phyloP scores from a whole-genome alignment of 1,139 yeast genomes.

The Sporopachydermia cereana region DNA sequence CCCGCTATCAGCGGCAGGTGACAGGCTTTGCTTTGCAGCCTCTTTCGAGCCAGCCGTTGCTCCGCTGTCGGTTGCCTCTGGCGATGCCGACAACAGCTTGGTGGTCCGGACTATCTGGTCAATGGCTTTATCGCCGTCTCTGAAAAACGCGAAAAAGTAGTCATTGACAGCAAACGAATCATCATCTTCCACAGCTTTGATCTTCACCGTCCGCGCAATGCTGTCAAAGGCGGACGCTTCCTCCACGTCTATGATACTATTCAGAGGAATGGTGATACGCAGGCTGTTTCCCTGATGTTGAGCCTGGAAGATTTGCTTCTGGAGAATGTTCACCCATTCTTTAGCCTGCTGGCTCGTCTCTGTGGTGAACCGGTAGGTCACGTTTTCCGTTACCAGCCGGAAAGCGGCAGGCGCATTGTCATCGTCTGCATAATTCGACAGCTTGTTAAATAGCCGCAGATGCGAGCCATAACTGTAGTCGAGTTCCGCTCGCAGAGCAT shows the following conservation, averaged over 20 bases:
- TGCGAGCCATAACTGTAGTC: conserved; percentile 22
- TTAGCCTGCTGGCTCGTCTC: conserved; percentile 66
- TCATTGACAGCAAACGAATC: conserved; percentile 50
- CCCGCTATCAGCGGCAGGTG: no score
- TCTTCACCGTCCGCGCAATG: conserved; percentile 34
- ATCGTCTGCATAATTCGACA: conserved; percentile 16
- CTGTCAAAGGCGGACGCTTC: conserved; percentile 37
- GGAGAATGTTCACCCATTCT: conserved; percentile 67
- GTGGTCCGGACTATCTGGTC: conserved; percentile 8
- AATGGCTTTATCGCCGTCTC: conserved; percentile 13
- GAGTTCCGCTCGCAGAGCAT: conserved; percentile 48
- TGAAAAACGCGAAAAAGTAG: conserved; percentile 57
- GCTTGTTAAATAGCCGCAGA: conserved; percentile 18
- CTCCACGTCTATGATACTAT: conserved; percentile 52
- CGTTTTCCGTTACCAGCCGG: conserved; percentile 42
- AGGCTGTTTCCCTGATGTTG: conserved; percentile 65
- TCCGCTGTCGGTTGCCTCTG: no score
- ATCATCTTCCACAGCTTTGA: conserved; percentile 39
- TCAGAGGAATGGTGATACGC: conserved; percentile 63
- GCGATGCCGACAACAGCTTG: no score
- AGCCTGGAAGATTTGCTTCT: conserved; percentile 66
- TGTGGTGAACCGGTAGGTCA: conserved; percentile 55
- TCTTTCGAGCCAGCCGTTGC: no score
- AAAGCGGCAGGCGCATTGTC: conserved; percentile 33
- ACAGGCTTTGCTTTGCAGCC: no score